Evolutionary conservation across 192 early-diverging fungal species (phyloP).

Genomic region (Cladochytrium replicatum): DNA sequence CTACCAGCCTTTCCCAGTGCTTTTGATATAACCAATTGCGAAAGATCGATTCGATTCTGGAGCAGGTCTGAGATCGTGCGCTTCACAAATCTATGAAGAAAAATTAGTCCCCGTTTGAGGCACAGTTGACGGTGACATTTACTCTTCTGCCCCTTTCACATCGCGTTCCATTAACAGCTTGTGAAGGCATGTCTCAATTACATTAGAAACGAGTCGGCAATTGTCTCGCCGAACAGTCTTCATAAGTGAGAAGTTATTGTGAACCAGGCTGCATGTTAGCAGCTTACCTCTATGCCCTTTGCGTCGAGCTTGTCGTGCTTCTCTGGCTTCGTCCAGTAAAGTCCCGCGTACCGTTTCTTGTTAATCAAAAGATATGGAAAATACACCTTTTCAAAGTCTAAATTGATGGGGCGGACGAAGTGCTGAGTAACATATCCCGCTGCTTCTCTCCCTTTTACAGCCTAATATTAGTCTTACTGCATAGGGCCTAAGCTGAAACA

Average conservation of each 20-base stretch:
- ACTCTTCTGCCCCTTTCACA: conserved; percentile 72
- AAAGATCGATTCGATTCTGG: conserved; percentile 95
- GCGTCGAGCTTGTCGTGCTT: conserved; percentile 95
- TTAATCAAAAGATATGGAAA: conserved; percentile 95
- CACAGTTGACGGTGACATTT: conserved; percentile 1
- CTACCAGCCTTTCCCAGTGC: conserved; percentile 76
- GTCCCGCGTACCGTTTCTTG: conserved; percentile 96
- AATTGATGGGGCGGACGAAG: conserved; percentile 87
- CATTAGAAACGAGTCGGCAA: conserved; percentile 81
- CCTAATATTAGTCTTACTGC: not conserved
- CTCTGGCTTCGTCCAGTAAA: conserved; percentile 92
- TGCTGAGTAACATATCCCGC: conserved; percentile 74
- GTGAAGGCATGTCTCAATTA: conserved; percentile 83
- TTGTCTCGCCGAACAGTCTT: conserved; percentile 94
- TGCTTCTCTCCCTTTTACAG: conserved; percentile 56
- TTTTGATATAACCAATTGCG: conserved; percentile 93
- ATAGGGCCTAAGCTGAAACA: not conserved
- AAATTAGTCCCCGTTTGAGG: not conserved
- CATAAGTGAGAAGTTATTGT: not conserved
- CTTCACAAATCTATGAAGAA: conserved; percentile 61
- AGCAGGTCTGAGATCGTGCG: conserved; percentile 81
- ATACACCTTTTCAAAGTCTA: conserved; percentile 99
- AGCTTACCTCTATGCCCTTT: conserved; percentile 84
- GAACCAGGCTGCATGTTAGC: not conserved
- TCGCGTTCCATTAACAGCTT: conserved; percentile 89